Evolutionary conservation across 164 flowering plant genomes (phyloP).

Genomic region (Chimonanthus praecox): DNA sequence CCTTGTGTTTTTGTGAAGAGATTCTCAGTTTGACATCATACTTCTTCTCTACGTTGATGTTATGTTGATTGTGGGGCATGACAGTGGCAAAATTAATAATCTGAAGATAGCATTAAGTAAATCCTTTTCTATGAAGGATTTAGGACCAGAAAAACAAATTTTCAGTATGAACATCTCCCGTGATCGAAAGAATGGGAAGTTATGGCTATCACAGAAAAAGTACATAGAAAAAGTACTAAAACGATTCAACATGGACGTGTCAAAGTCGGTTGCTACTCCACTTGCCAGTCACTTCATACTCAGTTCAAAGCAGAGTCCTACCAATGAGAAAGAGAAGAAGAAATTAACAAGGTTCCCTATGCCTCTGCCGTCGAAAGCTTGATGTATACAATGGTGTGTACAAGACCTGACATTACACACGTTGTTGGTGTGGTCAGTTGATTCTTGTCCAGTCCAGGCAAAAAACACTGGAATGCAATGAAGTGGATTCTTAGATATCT

Average conservation of each 20-base stretch:
- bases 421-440: neutral
- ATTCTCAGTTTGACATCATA: neutral
- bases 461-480: neutral
- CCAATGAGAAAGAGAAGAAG: neutral
- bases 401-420: neutral
- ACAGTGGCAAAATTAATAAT: neutral
- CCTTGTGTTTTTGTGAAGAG: too few relatives aligned
- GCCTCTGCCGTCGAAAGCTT: neutral
- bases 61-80: constrained; percentile 2
- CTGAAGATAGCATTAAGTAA: constrained; percentile 1
- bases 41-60: constrained; percentile 1
- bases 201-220: constrained; percentile 2
- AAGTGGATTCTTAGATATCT: neutral
- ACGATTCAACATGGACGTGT: neutral
- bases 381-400: neutral
- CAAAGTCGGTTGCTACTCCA: neutral
- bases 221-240: constrained; percentile 1
- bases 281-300: neutral
- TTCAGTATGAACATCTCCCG: constrained; percentile 1
- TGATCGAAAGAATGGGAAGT: neutral
- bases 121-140: constrained; percentile 5
- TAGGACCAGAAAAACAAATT: constrained; percentile 1
- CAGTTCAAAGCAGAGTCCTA: neutral
- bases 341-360: neutral
- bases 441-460: neutral